Evolutionary conservation across 1,284 basidiomycete genomes (phyloP), one percentile per base, ranked within the genome.

Genomic region (Ustilago trichophora): DNA sequence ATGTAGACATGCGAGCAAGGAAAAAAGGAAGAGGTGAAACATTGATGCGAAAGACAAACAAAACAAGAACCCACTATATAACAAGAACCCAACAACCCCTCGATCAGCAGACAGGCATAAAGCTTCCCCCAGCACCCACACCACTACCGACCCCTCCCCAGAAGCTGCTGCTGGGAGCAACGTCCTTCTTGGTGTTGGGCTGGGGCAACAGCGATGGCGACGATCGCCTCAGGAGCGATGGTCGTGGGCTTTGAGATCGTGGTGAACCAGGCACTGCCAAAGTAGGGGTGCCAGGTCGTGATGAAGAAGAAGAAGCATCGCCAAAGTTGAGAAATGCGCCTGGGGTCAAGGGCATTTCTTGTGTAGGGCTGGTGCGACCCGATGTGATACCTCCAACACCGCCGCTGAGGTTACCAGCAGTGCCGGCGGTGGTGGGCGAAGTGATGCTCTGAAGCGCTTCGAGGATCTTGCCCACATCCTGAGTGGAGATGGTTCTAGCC

Each of bases 381-480:
- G 56, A 59, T 3, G 16, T 22, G 6, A 53, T 4, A 9, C 50
- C 55, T 15, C 29, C 31, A 15, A 13, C 6, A 18, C 13, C 11
- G 19, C 19, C 29, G n/a, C n/a, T n/a, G n/a, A n/a, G n/a, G n/a
- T n/a, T n/a, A 11, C 34, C 24, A 32, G 19, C 32, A 31, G 38
- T 19, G 21, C 19, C 31, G 10, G 48, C 12, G 13, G 47, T 32
- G 13, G 33, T 27, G 31, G 43, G 9, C 2, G 55, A 32, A 5
- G 48, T 44, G 32, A 92, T 86, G 37, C 86, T 88, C 85, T 96
- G 95, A 74, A 98, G 86, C 0, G 89, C 86, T 1, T 87, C 85
- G 52, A 97, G 41, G 22, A 80, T 72, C 51, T 73, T 74, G 29
- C 56, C 46, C 5, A 80, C 76, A 37, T 80, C 78, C 15, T 63